Conservation (phyloP, 192 early-diverging fungal genomes). For the Coemansia sp. region DNA sequence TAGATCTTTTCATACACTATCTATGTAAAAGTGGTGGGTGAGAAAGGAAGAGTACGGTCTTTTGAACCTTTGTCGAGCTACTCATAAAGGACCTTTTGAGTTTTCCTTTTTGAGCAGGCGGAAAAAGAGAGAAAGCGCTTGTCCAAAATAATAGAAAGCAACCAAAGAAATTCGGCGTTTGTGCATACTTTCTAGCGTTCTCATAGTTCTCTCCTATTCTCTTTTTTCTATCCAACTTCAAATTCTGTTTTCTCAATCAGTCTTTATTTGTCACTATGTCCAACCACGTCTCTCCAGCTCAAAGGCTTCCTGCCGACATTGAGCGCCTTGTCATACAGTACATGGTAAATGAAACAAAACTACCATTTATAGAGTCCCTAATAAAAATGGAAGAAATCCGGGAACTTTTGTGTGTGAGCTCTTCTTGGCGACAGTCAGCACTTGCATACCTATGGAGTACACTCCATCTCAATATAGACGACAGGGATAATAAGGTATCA, state of each 20-base stretch:
- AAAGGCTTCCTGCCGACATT: not conserved
- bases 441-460: not conserved
- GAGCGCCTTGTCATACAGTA: not conserved
- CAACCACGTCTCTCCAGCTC: not conserved
- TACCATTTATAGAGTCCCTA: not conserved
- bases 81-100: not conserved
- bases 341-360: not conserved
- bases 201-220: not conserved
- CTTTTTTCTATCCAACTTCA: not conserved
- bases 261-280: not conserved
- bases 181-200: not conserved
- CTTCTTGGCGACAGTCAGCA: not conserved
- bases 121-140: not conserved
- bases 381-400: not conserved
- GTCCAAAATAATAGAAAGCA: not conserved
- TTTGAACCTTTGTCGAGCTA: not conserved
- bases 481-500: not conserved
- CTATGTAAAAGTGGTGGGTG: not conserved
- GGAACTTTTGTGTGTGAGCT: not conserved
- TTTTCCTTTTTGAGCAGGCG: not conserved
- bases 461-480: not conserved
- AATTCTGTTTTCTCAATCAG: not conserved
- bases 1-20: not conserved
- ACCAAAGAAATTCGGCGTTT: not conserved
- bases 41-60: not conserved